Evolutionary conservation across 202 grass and related monocot species (phyloP).

Genomic region (Brachypodium distachyon): DNA sequence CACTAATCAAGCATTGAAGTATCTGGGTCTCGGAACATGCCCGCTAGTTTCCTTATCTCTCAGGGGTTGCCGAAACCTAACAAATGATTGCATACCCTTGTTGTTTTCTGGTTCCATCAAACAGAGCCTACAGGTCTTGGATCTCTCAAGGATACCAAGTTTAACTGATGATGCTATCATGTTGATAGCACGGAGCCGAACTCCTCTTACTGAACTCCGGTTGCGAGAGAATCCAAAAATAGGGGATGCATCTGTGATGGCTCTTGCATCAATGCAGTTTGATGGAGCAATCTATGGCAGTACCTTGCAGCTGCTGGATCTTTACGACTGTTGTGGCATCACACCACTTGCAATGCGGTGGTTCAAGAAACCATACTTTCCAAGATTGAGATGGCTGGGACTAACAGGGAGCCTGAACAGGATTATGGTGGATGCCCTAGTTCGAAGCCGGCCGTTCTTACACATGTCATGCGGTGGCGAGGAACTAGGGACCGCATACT

Average conservation of each 20-base stretch:
- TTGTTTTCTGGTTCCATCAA: constrained; percentile 60
- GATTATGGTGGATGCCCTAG: constrained; percentile 77
- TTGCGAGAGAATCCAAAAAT: constrained; percentile 70
- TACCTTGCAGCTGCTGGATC: constrained; percentile 71
- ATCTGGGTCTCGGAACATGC: constrained; percentile 60
- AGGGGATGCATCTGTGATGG: constrained; percentile 82
- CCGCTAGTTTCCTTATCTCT: constrained; percentile 72
- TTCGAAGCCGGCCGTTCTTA: constrained; percentile 74
- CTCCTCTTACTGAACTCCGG: constrained; percentile 62
- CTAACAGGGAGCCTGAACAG: constrained; percentile 83
- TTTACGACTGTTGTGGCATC: constrained; percentile 69
- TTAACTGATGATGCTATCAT: constrained; percentile 71
- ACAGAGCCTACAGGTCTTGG: constrained; percentile 55
- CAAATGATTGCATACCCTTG: constrained; percentile 53
- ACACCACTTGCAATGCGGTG: constrained; percentile 72
- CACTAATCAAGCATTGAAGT: constrained; percentile 63
- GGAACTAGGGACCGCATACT: constrained; percentile 52
- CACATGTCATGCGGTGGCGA: constrained; percentile 67
- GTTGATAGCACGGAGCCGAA: constrained; percentile 47
- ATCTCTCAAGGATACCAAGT: constrained; percentile 70
- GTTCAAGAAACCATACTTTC: constrained; percentile 96
- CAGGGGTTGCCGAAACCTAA: constrained; percentile 78
- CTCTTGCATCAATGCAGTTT: constrained; percentile 86
- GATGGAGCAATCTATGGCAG: constrained; percentile 68
- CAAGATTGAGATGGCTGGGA: constrained; percentile 73